phyloP scores from a whole-genome alignment of 441 rosid species.

The Monsonia emarginata region DNA sequence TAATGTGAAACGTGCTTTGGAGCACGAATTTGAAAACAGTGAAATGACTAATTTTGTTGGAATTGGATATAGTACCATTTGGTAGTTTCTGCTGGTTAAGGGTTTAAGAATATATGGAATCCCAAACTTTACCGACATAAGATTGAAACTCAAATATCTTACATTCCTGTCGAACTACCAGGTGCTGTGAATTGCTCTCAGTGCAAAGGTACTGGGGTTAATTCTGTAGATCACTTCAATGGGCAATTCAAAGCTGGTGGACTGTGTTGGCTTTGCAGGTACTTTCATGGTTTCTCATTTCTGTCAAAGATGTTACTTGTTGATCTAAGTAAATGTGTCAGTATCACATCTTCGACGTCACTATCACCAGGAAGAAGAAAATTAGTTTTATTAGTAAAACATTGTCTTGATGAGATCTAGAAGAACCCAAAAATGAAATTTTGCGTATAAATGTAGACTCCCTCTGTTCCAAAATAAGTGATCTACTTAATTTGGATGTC shows the following conservation, averaged over 20 bases:
- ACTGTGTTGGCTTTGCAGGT: conserved; percentile 60
- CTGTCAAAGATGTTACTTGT: neutral
- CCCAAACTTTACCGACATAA: neutral
- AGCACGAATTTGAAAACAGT: no score
- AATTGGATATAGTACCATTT: no score
- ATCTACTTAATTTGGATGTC: no score
- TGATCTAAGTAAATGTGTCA: neutral
- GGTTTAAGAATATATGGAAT: neutral
- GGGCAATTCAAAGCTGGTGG: conserved; percentile 52
- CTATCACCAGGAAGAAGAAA: no score
- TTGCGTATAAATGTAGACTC: no score
- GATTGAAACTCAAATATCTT: neutral
- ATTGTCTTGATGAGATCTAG: no score
- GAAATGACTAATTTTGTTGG: no score
- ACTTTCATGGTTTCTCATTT: neutral
- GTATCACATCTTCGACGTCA: neutral
- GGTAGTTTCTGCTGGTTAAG: neutral
- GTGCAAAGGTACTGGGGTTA: conserved; percentile 49
- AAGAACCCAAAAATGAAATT: no score
- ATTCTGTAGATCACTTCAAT: conserved; percentile 38
- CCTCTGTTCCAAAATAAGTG: no score
- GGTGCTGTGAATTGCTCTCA: conserved; percentile 51
- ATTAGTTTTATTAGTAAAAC: no score
- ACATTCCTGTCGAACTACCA: neutral
- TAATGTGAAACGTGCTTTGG: no score